phyloP scores from a whole-genome alignment of 2,329 filamentous ascomycete species.

The Beauveria medogensis region DNA sequence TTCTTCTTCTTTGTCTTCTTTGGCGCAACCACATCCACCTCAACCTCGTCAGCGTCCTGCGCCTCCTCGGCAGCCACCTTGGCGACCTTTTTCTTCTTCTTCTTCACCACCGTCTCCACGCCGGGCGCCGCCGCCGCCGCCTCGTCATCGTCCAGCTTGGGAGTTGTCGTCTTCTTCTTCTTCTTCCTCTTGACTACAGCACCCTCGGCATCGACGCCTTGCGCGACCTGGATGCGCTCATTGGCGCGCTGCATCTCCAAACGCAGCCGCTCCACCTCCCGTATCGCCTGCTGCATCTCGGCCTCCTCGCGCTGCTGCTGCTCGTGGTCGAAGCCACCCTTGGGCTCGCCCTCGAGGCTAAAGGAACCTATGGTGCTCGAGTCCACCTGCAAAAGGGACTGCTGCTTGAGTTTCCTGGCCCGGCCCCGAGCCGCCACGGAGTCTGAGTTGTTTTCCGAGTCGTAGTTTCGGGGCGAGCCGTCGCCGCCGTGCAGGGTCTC shows the following conservation, averaged over 20 bases:
- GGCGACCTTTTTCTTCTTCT: slow-evolving; percentile 44
- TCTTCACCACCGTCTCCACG: slow-evolving; percentile 32
- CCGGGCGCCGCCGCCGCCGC: not conserved
- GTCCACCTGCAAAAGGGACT: slow-evolving; percentile 71
- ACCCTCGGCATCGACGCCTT: slow-evolving; percentile 58
- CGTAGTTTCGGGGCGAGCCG: slow-evolving; percentile 40
- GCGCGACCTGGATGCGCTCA: slow-evolving; percentile 63
- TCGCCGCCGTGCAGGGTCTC: slow-evolving; percentile 57
- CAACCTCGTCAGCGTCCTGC: slow-evolving; percentile 14
- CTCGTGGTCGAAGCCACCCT: slow-evolving; percentile 48
- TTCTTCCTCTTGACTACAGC: slow-evolving; percentile 61
- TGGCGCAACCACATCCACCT: slow-evolving; percentile 24
- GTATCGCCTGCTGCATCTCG: slow-evolving; percentile 82
- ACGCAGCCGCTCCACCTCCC: slow-evolving; percentile 77
- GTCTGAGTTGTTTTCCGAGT: slow-evolving; percentile 46
- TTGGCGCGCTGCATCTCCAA: slow-evolving; percentile 83
- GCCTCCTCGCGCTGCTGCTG: slow-evolving; percentile 67
- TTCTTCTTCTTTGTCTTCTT: slow-evolving; percentile 44
- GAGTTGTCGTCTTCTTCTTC: slow-evolving; percentile 35
- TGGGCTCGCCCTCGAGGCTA: slow-evolving; percentile 48
- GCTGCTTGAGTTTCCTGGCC: slow-evolving; percentile 46
- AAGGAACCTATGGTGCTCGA: slow-evolving; percentile 72
- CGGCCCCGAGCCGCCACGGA: slow-evolving; percentile 40
- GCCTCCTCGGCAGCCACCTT: slow-evolving; percentile 17
- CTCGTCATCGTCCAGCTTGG: slow-evolving; percentile 16